A percentile compares a stretch with the other conserved stretches of the same genome.
Evolutionary conservation across 2,329 filamentous ascomycete genomes (phyloP).

Genomic region (Fusarium graminum): DNA sequence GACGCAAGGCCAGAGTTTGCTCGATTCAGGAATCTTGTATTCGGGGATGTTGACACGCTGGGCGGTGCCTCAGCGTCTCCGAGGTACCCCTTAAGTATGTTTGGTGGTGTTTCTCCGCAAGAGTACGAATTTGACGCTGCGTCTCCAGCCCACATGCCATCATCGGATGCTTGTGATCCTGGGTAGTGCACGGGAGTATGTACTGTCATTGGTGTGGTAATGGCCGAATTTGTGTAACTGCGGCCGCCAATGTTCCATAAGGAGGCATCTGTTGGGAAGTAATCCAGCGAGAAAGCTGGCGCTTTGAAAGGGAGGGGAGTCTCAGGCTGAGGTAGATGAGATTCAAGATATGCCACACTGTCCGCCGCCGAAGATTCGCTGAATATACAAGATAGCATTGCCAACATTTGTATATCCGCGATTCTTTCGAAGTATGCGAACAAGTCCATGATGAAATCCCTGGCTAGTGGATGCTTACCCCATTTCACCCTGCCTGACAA

Average conservation of each 20-base stretch:
- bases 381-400: conserved; percentile 78
- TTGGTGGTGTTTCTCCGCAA: conserved; percentile 72
- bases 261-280: conserved; percentile 71
- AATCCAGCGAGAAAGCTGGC: conserved; percentile 74
- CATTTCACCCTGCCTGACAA: conserved; percentile 75
- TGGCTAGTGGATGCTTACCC: conserved; percentile 74
- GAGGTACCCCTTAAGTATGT: conserved; percentile 61
- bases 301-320: conserved; percentile 75
- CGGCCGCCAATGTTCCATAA: conserved; percentile 66
- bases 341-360: conserved; percentile 69
- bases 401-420: conserved; percentile 77
- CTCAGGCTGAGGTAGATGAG: conserved; percentile 68
- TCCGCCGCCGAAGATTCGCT: conserved; percentile 70
- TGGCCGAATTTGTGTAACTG: conserved; percentile 66
- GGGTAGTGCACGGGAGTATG: conserved; percentile 68
- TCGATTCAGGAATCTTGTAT: conserved; percentile 65
- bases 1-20: conserved; percentile 69
- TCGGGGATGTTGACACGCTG: conserved; percentile 71
- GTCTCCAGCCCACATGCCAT: conserved; percentile 65
- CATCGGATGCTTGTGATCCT: conserved; percentile 70
- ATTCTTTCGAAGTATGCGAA: conserved; percentile 73
- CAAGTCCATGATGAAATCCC: conserved; percentile 71
- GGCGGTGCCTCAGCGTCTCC: conserved; percentile 63
- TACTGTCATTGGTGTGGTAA: conserved; percentile 69
- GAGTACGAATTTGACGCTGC: conserved; percentile 70